Evolutionary conservation across 768 basidiomycete species (phyloP).

Genomic region (Hypholoma sublateritium): DNA sequence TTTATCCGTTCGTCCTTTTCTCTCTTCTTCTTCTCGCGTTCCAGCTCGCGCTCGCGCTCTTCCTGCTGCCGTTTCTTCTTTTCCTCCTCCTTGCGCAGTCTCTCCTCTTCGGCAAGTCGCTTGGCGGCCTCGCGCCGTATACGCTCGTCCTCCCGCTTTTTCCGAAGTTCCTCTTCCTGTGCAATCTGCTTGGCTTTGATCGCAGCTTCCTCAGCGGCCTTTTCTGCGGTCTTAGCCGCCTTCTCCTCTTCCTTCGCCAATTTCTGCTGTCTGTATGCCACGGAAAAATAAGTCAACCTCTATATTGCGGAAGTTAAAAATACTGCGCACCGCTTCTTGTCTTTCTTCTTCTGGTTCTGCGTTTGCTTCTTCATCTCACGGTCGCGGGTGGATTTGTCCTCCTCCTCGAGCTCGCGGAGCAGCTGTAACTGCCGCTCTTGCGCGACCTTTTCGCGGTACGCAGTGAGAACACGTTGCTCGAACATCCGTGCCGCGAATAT

Average conservation of each 20-base stretch:
- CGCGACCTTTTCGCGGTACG: slow-evolving; percentile 95
- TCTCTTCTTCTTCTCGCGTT: slow-evolving; percentile 71
- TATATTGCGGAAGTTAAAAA: not conserved
- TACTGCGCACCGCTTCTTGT: slow-evolving; percentile 74
- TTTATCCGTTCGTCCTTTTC: slow-evolving; percentile 72
- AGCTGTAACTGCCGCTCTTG: slow-evolving; percentile 94
- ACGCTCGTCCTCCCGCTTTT: slow-evolving; percentile 88
- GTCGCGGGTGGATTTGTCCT: slow-evolving; percentile 84
- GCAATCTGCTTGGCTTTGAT: slow-evolving; percentile 72
- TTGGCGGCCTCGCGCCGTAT: slow-evolving; percentile 70
- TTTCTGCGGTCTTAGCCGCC: slow-evolving; percentile 79
- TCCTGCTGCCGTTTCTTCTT: slow-evolving; percentile 70
- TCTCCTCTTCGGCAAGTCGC: slow-evolving; percentile 82
- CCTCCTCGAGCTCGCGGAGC: slow-evolving; percentile 92
- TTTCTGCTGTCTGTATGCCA: slow-evolving; percentile 74
- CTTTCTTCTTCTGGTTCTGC: slow-evolving; percentile 99
- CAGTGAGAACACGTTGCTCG: slow-evolving; percentile 95
- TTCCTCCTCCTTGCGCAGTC: slow-evolving; percentile 81
- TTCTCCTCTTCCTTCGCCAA: slow-evolving; percentile 90
- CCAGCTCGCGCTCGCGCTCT: slow-evolving; percentile 78
- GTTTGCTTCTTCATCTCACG: slow-evolving; percentile 91
- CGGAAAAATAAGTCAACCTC: slow-evolving; percentile 8
- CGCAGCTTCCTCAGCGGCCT: slow-evolving; percentile 84
- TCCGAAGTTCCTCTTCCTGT: slow-evolving; percentile 77
- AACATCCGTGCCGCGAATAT: slow-evolving; percentile 99